These are phyloP conservation scores for Clavulina sp. DNA, from an alignment of 768 basidiomycete genomes.

Conservation along the genomic window DNA sequence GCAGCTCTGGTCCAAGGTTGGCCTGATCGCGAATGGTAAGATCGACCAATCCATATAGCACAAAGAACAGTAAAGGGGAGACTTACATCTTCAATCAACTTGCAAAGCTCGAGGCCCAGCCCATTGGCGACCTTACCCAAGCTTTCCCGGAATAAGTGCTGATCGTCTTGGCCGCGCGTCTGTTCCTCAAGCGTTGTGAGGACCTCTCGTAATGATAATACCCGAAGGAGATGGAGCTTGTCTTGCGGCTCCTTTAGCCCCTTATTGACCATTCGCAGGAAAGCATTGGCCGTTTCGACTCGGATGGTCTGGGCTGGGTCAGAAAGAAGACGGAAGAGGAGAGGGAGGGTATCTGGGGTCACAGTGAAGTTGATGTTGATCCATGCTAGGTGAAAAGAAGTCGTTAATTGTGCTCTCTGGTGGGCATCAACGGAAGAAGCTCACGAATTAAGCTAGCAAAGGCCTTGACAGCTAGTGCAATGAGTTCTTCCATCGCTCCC, in stretches of 20 bases:
- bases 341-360: slow-evolving; percentile 69
- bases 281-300: slow-evolving; percentile 59
- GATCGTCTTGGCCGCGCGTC: slow-evolving; percentile 59
- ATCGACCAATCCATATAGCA: neutral
- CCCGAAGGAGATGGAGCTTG: slow-evolving; percentile 77
- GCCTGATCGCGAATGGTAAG: slow-evolving; percentile 6
- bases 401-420: neutral
- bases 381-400: slow-evolving; percentile 54
- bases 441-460: slow-evolving; percentile 87
- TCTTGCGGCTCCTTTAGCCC: slow-evolving; percentile 83
- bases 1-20: slow-evolving; percentile 29
- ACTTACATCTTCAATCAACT: slow-evolving; percentile 59
- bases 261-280: slow-evolving; percentile 74
- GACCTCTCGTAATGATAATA: slow-evolving; percentile 70
- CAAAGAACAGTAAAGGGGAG: neutral
- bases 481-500: slow-evolving; percentile 52
- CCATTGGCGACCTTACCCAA: slow-evolving; percentile 70
- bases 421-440: slow-evolving; percentile 20
- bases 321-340: slow-evolving; percentile 69
- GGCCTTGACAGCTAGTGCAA: slow-evolving; percentile 84
- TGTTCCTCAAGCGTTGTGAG: slow-evolving; percentile 65
- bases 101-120: slow-evolving; percentile 65
- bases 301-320: slow-evolving; percentile 66
- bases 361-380: slow-evolving; percentile 94
- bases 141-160: slow-evolving; percentile 77